Evolutionary conservation across 495 filamentous ascomycete genomes (phyloP).

Genomic region (Daldinia grandis): DNA sequence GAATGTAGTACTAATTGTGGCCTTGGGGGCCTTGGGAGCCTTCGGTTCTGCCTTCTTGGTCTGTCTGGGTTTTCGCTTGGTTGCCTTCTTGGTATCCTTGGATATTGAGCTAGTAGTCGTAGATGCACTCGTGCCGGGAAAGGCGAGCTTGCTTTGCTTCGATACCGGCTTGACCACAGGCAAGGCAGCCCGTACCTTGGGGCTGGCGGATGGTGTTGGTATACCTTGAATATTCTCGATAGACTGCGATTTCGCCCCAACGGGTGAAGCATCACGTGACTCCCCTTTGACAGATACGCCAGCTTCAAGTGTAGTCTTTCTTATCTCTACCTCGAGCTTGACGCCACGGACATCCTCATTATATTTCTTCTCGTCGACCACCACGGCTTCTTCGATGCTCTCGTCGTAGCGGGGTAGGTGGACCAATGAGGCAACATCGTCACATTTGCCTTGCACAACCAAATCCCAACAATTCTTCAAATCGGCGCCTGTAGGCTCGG

Average conservation of each 20-base stretch:
- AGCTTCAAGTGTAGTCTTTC: slow-evolving; percentile 19
- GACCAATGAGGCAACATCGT: slow-evolving; percentile 81
- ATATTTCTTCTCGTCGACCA: slow-evolving; percentile 52
- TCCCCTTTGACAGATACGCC: slow-evolving; percentile 39
- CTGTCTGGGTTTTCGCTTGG: slow-evolving; percentile 49
- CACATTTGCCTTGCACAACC: slow-evolving; percentile 85
- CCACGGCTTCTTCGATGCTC: slow-evolving; percentile 52
- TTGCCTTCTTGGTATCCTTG: slow-evolving; percentile 38
- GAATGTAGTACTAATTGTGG: slow-evolving; percentile 52
- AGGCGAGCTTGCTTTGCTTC: slow-evolving; percentile 54
- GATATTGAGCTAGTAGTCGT: slow-evolving; percentile 17
- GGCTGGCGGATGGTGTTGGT: slow-evolving; percentile 70
- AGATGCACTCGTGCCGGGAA: slow-evolving; percentile 19
- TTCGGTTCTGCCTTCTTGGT: slow-evolving; percentile 51
- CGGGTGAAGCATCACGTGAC: slow-evolving; percentile 33
- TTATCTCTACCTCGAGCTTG: slow-evolving; percentile 51
- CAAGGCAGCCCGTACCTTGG: slow-evolving; percentile 59
- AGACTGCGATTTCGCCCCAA: slow-evolving; percentile 47
- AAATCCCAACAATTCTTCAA: slow-evolving; percentile 93
- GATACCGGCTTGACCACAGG: slow-evolving; percentile 45
- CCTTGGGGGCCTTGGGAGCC: slow-evolving; percentile 47
- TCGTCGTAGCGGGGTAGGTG: slow-evolving; percentile 82
- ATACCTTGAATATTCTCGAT: slow-evolving; percentile 58
- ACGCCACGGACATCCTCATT: slow-evolving; percentile 45
- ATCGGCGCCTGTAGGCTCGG: slow-evolving; percentile 80